These are phyloP conservation scores for Apiospora rasikravindrae DNA, from an alignment of 2,329 filamentous ascomycete species.

Conservation along the genomic window DNA sequence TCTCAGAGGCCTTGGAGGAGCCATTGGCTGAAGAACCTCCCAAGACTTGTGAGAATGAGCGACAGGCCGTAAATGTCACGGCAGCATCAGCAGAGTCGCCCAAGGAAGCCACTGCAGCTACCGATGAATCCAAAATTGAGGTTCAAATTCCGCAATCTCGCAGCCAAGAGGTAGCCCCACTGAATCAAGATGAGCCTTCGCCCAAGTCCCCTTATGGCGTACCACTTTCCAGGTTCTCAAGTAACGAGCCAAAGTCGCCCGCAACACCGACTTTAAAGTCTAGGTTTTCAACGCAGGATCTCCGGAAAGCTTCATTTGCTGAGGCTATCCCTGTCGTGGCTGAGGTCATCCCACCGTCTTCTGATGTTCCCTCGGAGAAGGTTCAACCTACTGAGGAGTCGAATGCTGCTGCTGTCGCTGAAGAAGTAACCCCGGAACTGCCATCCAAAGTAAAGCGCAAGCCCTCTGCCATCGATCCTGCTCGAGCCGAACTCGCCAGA, in stretches of 20 bases:
- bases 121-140: slow-evolving; percentile 11
- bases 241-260: slow-evolving; percentile 32
- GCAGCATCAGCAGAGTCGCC: slow-evolving; percentile 29
- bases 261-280: slow-evolving; percentile 45
- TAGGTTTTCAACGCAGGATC: slow-evolving; percentile 50
- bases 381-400: slow-evolving; percentile 10
- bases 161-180: slow-evolving; percentile 18
- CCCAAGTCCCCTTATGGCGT: slow-evolving; percentile 32
- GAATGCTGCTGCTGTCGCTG: background rate
- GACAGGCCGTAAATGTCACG: slow-evolving; percentile 24
- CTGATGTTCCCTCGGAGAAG: slow-evolving; percentile 17
- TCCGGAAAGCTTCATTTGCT: slow-evolving; percentile 31
- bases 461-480: slow-evolving; percentile 53
- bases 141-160: slow-evolving; percentile 20
- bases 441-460: slow-evolving; percentile 35
- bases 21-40: slow-evolving; percentile 30
- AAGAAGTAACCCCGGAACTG: slow-evolving; percentile 1
- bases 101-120: slow-evolving; percentile 8
- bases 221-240: slow-evolving; percentile 35
- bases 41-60: slow-evolving; percentile 28
- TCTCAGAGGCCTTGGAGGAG: slow-evolving; percentile 27
- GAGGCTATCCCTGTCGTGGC: slow-evolving; percentile 24
- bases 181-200: slow-evolving; percentile 25
- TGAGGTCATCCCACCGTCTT: slow-evolving; percentile 19
- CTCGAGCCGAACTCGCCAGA: slow-evolving; percentile 55